Evolutionary conservation across 441 rosid genomes (phyloP), one percentile per base, ranked within the genome.

Genomic region (Brassica hybrid): DNA sequence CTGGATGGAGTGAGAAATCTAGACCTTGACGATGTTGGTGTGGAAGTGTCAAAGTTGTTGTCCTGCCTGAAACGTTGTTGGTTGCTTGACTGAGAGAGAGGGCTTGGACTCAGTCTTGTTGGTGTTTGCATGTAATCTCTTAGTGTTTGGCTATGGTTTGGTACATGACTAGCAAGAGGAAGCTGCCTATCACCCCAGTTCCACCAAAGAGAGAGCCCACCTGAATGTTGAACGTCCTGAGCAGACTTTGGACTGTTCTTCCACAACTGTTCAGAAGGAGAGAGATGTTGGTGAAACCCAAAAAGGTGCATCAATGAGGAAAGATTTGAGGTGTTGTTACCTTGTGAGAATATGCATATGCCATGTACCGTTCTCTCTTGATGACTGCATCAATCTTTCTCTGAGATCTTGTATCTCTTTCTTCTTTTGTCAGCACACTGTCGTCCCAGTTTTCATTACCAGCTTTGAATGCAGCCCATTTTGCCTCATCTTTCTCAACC

Each of bases 141-240:
- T 36, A 77, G 76, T 82, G 92, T 66, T 84, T 71, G 79, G 79
- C 78, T 78, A 34, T 74, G 84, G 76, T 76, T 83, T 69, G 90
- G 91, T 2, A 80, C 71, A 73, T 83, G 73, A 72, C 72, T 89
- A 62, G 83, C 56, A 21, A 79, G 72, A 69, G 93, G 90, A 56
- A 86, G 76, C 74, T 90, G 97, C 34, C 86, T 83, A 63, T 94
- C 99, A 77, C 81, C 71, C 98, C 97, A 92, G 83, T 87, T 93
- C 98, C 96, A 93, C 97, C 99, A 90, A 90, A 88, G 87, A 16
- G 97, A 93, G 54, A 88, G 90, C 41, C 92, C 94, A 11, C 88
- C 85, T 4, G 87, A 86, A 7, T 88, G 54, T 65, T 81, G 88
- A 75, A 86, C 81, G 62, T 86, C 90, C 59, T 86, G 90, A 59